A percentile compares a stretch with the other conserved stretches of the same genome.
Conservation (phyloP, 2,329 filamentous ascomycete species). For the Botrytis byssoidea region DNA sequence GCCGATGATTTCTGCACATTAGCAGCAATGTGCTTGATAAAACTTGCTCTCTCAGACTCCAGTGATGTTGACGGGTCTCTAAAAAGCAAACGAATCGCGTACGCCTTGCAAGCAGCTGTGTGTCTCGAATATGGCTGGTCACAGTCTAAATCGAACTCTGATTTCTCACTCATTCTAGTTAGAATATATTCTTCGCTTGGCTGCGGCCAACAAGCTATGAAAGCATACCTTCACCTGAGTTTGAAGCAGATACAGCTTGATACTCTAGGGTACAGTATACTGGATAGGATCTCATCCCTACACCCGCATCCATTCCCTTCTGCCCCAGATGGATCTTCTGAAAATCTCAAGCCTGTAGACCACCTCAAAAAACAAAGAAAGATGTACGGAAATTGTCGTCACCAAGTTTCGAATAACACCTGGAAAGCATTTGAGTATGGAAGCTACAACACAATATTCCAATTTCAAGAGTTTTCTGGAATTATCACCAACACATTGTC, state of each 20-base stretch:
- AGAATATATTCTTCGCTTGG: conserved; percentile 42
- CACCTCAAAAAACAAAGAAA: conserved; percentile 35
- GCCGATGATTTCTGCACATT: conserved; percentile 39
- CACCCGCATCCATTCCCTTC: conserved; percentile 39
- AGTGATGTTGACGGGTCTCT: conserved; percentile 21
- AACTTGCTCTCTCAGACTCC: conserved; percentile 28
- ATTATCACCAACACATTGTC: conserved; percentile 32
- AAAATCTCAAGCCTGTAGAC: conserved; percentile 29
- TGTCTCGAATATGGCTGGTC: conserved; percentile 38
- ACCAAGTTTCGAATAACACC: conserved; percentile 36
- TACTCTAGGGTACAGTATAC: conserved; percentile 42
- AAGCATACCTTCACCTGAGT: conserved; percentile 40
- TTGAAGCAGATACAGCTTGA: conserved; percentile 45
- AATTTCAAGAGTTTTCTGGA: conserved; percentile 36
- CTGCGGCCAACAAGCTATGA: conserved; percentile 41
- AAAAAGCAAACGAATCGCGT: conserved; percentile 23
- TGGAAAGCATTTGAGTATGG: conserved; percentile 37
- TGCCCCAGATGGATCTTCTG: conserved; percentile 24
- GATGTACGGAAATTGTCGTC: conserved; percentile 31
- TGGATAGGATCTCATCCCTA: conserved; percentile 42
- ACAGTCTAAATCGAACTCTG: conserved; percentile 42
- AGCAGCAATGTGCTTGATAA: conserved; percentile 38
- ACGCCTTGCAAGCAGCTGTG: conserved; percentile 37
- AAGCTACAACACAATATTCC: conserved; percentile 39
- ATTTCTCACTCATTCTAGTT: conserved; percentile 42